Conservation (phyloP, 2,329 filamentous ascomycete species). For the Pseudogymnoascus sp. region DNA sequence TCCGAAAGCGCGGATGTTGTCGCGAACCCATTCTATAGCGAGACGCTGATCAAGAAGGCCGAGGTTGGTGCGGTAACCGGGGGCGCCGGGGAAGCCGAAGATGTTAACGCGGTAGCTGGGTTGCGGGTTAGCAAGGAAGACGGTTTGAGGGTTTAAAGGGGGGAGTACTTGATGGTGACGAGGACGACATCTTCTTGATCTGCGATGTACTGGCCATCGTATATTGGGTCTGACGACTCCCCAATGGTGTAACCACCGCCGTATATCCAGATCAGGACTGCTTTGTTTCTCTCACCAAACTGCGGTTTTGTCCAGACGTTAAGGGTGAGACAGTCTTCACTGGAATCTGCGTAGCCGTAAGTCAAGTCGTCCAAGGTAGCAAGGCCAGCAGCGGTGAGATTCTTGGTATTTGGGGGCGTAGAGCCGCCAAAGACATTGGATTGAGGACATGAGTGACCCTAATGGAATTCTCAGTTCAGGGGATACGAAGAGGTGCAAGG, state of each 20-base stretch:
- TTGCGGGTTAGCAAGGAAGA: neutral
- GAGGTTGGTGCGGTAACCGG: conserved; percentile 18
- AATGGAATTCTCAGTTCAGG: neutral
- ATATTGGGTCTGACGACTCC: conserved; percentile 32
- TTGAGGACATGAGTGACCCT: neutral
- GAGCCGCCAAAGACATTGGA: neutral
- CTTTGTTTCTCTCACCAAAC: conserved; percentile 25
- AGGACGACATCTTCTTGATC: conserved; percentile 38
- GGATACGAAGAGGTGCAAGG: neutral
- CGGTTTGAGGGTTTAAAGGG: conserved; percentile 23
- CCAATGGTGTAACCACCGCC: conserved; percentile 37
- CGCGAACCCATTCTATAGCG: conserved; percentile 49
- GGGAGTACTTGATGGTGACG: conserved; percentile 40
- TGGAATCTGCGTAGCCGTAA: neutral
- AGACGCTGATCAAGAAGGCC: conserved; percentile 54
- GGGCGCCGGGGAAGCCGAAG: conserved; percentile 22
- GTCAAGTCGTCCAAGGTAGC: conserved; percentile 11
- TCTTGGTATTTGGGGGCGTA: conserved; percentile 11
- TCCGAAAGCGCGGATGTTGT: conserved; percentile 51
- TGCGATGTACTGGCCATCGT: conserved; percentile 38
- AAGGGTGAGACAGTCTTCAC: conserved; percentile 25
- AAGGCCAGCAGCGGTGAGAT: conserved; percentile 21
- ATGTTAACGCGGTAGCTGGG: conserved; percentile 36
- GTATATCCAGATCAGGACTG: conserved; percentile 40
- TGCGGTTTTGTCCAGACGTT: conserved; percentile 21